These are phyloP conservation scores for Taiozyma sp. DNA, from an alignment of 1,139 yeast species.

Conservation along the genomic window DNA sequence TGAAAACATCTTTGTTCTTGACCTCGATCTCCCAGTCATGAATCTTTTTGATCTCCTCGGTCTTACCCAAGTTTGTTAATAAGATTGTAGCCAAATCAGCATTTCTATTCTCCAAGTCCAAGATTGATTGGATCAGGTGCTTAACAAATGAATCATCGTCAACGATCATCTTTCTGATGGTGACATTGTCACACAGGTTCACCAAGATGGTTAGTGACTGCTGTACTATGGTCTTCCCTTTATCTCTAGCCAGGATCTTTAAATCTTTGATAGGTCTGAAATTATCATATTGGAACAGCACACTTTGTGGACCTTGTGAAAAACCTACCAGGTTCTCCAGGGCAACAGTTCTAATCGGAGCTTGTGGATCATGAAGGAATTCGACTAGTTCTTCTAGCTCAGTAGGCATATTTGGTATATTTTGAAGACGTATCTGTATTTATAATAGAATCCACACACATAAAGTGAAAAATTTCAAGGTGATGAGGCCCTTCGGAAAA, in stretches of 20 bases:
- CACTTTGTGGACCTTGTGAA: slow-evolving; percentile 64
- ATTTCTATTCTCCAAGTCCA: slow-evolving; percentile 53
- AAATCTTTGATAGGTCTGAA: slow-evolving; percentile 73
- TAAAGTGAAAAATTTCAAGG: background rate
- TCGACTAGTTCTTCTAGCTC: slow-evolving; percentile 52
- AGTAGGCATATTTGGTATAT: slow-evolving; percentile 8
- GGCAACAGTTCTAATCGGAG: slow-evolving; percentile 82
- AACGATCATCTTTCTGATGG: slow-evolving; percentile 55
- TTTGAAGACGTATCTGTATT: background rate
- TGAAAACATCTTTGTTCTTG: slow-evolving; percentile 38
- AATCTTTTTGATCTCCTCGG: slow-evolving; percentile 54
- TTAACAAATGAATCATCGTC: slow-evolving; percentile 59
- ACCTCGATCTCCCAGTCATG: slow-evolving; percentile 44
- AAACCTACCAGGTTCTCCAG: slow-evolving; percentile 80
- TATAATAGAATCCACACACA: background rate
- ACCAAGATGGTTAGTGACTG: slow-evolving; percentile 79
- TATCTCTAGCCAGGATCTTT: slow-evolving; percentile 49
- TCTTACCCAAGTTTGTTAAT: slow-evolving; percentile 80
- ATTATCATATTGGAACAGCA: slow-evolving; percentile 66
- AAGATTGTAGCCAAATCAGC: slow-evolving; percentile 85
- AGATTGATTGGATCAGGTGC: slow-evolving; percentile 48
- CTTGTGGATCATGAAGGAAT: slow-evolving; percentile 80
- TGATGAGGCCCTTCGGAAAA: background rate
- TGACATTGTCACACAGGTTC: slow-evolving; percentile 70
- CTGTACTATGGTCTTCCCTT: slow-evolving; percentile 51